A percentile compares a stretch with the other conserved stretches of the same genome.
Evolutionary conservation across 208 protist genomes (phyloP).

Genomic region (Acanthamoeba lenticulata): DNA sequence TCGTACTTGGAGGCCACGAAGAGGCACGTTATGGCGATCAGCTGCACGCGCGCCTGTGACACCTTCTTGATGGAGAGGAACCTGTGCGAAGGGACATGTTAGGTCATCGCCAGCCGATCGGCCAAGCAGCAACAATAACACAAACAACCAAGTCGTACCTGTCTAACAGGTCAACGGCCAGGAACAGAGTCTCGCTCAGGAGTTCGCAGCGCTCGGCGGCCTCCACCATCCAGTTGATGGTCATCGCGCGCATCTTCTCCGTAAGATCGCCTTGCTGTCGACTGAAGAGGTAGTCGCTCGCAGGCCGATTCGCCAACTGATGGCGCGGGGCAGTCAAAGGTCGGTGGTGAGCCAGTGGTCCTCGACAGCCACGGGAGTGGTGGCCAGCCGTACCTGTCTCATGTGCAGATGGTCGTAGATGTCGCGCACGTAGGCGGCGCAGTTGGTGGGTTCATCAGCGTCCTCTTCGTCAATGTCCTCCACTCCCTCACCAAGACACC

Average conservation of each 20-base stretch:
- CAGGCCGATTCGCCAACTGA: neutral
- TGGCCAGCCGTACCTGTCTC: neutral
- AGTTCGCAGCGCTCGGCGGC: slow-evolving; percentile 72
- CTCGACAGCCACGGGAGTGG: neutral
- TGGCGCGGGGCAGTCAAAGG: neutral
- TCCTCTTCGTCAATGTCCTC: slow-evolving; percentile 22
- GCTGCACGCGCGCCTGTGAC: neutral
- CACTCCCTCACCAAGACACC: neutral
- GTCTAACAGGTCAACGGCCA: slow-evolving; percentile 83
- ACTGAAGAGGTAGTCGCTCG: neutral
- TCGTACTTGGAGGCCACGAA: slow-evolving; percentile 64
- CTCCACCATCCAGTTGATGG: slow-evolving; percentile 85
- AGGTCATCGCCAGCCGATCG: neutral
- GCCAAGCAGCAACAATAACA: neutral
- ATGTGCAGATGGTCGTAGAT: neutral
- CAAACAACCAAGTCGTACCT: slow-evolving; percentile 72
- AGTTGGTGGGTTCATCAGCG: neutral
- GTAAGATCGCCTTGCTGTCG: neutral
- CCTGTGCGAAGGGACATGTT: neutral
- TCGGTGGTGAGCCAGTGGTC: neutral
- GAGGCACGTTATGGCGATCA: slow-evolving; percentile 25
- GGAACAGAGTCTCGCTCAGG: slow-evolving; percentile 80
- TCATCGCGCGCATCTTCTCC: slow-evolving; percentile 76
- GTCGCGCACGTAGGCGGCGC: neutral
- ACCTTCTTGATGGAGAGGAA: neutral